Percentiles rank a stretch among this genome's conserved stretches.
These are phyloP conservation scores for Isoetes taiwanensis DNA, from an alignment of 75 land plant species.

Conservation along the genomic window DNA sequence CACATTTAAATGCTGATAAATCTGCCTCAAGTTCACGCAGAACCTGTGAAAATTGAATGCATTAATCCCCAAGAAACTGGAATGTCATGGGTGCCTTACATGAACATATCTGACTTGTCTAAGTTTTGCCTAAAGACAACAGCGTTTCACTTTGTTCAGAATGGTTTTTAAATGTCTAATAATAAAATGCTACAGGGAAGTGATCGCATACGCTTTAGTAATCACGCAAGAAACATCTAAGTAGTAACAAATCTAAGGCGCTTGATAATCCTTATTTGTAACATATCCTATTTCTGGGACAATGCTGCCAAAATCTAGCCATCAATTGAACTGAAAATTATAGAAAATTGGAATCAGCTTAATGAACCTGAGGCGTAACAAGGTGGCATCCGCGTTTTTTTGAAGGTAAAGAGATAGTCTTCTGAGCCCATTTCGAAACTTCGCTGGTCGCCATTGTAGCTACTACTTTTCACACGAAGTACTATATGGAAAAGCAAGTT, in stretches of 20 bases:
- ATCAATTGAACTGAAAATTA: too few species aligned
- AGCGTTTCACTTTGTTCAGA: too few species aligned
- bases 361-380: constrained; percentile 52
- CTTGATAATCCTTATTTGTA: background rate
- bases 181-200: too few species aligned
- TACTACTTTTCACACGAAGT: too few species aligned
- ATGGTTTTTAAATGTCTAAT: too few species aligned
- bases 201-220: too few species aligned
- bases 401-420: constrained; percentile 58
- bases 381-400: constrained; percentile 78
- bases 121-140: background rate
- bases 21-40: constrained; percentile 67
- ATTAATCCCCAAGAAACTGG: background rate
- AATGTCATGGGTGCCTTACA: background rate
- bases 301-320: background rate
- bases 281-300: background rate
- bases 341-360: too few species aligned
- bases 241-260: too few species aligned
- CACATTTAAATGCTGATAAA: constrained; percentile 70
- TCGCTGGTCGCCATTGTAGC: too few species aligned
- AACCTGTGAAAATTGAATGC: constrained; percentile 32
- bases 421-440: constrained; percentile 95
- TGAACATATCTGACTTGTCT: background rate
- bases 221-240: too few species aligned
- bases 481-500: too few species aligned